phyloP scores from a whole-genome alignment of 352 stramenopile species.

The Phytopythium oedochilum region DNA sequence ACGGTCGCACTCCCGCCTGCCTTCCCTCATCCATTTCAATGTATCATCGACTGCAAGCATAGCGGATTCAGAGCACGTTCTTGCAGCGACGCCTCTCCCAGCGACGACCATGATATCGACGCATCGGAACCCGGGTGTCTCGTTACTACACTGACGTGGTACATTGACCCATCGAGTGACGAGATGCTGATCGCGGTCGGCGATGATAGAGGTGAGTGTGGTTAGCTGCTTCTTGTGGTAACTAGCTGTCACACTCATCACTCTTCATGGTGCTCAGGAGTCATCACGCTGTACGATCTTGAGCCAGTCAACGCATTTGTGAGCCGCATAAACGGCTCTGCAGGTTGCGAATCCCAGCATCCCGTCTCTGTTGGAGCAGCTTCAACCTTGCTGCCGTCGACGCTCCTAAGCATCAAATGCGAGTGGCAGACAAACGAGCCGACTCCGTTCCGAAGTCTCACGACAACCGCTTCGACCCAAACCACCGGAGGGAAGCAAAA shows the following conservation, averaged over 20 bases:
- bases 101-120: too few relatives aligned
- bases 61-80: background rate
- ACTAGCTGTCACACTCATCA: background rate
- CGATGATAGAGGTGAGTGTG: constrained; percentile 28
- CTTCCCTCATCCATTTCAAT: constrained; percentile 6
- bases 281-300: constrained; percentile 29
- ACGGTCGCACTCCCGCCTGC: constrained; percentile 20
- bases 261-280: constrained; percentile 11
- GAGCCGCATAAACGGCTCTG: background rate
- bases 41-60: background rate
- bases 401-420: constrained; percentile 12
- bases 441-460: constrained; percentile 17
- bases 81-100: too few relatives aligned
- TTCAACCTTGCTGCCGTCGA: constrained; percentile 1
- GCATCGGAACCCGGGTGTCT: constrained; percentile 10
- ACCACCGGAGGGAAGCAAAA: background rate
- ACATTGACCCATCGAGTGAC: constrained; percentile 8
- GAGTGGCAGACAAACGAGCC: constrained; percentile 21
- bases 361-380: background rate
- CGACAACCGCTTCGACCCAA: background rate
- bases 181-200: constrained; percentile 29
- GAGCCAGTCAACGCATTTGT: constrained; percentile 5
- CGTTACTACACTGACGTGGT: constrained; percentile 15
- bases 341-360: background rate
- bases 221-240: background rate